phyloP scores from a whole-genome alignment of 768 basidiomycete genomes.

The Polyporus arcularius region DNA sequence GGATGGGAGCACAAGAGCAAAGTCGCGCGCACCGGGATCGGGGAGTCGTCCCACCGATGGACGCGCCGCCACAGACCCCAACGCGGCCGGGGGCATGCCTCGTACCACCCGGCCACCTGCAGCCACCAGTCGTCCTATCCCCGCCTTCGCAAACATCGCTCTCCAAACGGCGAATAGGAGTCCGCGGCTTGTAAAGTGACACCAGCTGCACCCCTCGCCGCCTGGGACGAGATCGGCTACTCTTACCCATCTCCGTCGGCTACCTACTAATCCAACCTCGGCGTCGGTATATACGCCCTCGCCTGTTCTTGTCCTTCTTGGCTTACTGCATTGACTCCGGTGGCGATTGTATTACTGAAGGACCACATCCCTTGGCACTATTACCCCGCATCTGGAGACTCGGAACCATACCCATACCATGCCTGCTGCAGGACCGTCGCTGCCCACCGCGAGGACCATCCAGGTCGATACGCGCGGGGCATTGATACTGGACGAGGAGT shows the following conservation, averaged over 20 bases:
- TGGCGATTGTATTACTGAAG: neutral
- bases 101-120: neutral
- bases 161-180: neutral
- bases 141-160: neutral
- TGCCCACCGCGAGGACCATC: conserved; percentile 84
- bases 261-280: neutral
- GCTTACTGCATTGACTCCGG: neutral
- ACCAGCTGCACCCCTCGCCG: neutral
- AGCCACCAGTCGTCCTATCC: neutral
- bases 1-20: neutral
- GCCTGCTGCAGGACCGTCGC: conserved; percentile 49
- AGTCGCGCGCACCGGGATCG: neutral
- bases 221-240: neutral
- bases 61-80: conserved; percentile 8
- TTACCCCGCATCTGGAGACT: neutral
- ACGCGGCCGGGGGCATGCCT: neutral
- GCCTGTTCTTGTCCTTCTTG: neutral
- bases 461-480: conserved; percentile 96
- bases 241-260: conserved; percentile 13
- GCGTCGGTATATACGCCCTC: neutral
- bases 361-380: neutral
- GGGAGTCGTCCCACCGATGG: conserved; percentile 12
- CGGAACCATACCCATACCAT: neutral
- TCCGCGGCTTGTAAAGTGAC: neutral
- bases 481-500: conserved; percentile 90